Conservation (phyloP, 768 basidiomycete species). For the Russula foetens region DNA sequence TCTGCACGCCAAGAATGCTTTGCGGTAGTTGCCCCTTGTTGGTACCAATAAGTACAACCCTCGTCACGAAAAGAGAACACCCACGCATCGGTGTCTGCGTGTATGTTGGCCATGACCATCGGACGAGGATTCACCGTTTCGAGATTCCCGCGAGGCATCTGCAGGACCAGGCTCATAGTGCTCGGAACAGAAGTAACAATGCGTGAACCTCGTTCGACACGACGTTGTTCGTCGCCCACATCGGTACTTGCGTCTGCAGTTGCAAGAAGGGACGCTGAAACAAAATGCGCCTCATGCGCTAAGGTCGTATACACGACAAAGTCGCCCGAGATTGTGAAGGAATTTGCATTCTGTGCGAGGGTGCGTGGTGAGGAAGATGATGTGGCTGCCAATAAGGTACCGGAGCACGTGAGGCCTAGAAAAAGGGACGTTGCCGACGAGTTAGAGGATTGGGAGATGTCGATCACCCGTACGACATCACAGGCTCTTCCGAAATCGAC, state of each 20-base stretch:
- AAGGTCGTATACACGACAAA: constrained; percentile 83
- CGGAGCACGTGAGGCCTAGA: constrained; percentile 13
- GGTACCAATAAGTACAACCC: not conserved
- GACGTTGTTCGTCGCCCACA: constrained; percentile 54
- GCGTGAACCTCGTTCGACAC: constrained; percentile 82
- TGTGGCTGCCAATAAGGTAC: constrained; percentile 1
- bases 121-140: constrained; percentile 94
- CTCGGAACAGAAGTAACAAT: constrained; percentile 87
- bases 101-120: constrained; percentile 79
- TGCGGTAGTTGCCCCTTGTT: constrained; percentile 63
- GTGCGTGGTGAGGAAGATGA: constrained; percentile 15
- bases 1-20: constrained; percentile 85
- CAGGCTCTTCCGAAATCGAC: constrained; percentile 12
- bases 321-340: constrained; percentile 62
- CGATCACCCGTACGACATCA: constrained; percentile 1
- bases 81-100: constrained; percentile 65
- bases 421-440: not conserved
- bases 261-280: constrained; percentile 39
- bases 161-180: constrained; percentile 82
- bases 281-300: constrained; percentile 73
- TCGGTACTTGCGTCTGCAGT: not conserved
- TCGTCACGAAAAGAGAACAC: constrained; percentile 24
- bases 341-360: constrained; percentile 53
- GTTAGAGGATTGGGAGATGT: not conserved
- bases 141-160: constrained; percentile 96